Evolutionary conservation across 2,329 filamentous ascomycete genomes (phyloP).

Genomic region (Sarocladiaceae sp.): DNA sequence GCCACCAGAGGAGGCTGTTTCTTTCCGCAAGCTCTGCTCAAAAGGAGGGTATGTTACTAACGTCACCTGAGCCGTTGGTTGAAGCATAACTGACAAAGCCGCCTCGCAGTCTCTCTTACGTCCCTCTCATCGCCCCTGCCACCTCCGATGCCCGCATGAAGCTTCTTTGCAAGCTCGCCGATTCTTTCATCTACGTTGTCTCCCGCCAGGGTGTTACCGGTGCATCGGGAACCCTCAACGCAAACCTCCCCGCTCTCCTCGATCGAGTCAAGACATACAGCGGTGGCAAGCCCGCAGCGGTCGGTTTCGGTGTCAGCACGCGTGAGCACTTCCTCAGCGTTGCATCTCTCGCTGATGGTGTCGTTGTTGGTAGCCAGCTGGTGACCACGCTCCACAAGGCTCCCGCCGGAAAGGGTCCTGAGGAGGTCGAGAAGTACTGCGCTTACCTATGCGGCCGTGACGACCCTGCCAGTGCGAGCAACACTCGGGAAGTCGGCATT

Average conservation of each 20-base stretch:
- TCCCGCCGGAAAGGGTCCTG: conserved; percentile 20
- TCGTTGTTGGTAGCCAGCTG: conserved; percentile 95
- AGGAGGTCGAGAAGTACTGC: conserved; percentile 80
- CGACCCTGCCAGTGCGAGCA: conserved; percentile 27
- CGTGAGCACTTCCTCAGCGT: conserved; percentile 89
- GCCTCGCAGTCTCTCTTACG: conserved; percentile 71
- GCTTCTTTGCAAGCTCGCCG: conserved; percentile 90
- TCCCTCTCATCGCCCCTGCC: conserved; percentile 92
- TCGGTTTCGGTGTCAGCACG: conserved; percentile 95
- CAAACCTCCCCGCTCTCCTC: conserved; percentile 76
- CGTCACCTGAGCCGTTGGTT: not conserved
- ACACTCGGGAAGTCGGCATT: conserved; percentile 64
- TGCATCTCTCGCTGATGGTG: conserved; percentile 80
- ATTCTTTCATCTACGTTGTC: conserved; percentile 98
- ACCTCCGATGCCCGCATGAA: conserved; percentile 94
- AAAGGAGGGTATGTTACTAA: conserved; percentile 58
- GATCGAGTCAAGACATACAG: conserved; percentile 88
- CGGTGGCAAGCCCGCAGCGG: conserved; percentile 82
- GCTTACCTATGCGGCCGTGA: conserved; percentile 57
- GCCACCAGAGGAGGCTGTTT: conserved; percentile 90
- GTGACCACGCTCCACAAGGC: conserved; percentile 64
- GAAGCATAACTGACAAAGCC: conserved; percentile 2
- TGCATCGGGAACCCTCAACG: conserved; percentile 76
- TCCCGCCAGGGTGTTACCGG: conserved; percentile 96
- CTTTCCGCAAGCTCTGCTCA: conserved; percentile 81